These are phyloP conservation scores for Dactylellina haptotyla DNA, from an alignment of 2,329 filamentous ascomycete species.

Conservation along the genomic window DNA sequence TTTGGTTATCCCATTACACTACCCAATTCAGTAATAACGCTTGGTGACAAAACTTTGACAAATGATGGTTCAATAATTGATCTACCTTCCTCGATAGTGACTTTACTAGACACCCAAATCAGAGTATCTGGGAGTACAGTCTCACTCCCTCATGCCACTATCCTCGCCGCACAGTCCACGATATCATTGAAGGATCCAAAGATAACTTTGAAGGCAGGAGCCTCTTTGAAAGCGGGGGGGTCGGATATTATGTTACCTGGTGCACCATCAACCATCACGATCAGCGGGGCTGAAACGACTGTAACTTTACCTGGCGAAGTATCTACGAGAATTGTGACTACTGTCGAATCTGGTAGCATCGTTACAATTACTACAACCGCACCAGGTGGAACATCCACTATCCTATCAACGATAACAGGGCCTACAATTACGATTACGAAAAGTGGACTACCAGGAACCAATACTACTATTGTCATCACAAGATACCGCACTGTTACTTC, in stretches of 20 bases:
- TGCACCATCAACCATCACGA: background rate
- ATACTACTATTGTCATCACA: background rate
- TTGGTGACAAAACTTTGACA: background rate
- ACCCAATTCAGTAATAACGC: background rate
- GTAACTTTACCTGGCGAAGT: no score
- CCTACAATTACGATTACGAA: background rate
- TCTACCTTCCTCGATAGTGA: background rate
- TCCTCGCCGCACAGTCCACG: background rate
- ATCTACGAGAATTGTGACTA: background rate
- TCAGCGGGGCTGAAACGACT: no score
- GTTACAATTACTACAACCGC: background rate
- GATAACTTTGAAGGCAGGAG: background rate
- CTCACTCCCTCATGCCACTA: background rate
- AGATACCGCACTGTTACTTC: conserved; percentile 1
- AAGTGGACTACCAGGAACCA: background rate
- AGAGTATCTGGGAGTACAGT: conserved; percentile 2
- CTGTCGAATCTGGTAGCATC: background rate
- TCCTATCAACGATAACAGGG: background rate
- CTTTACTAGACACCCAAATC: background rate
- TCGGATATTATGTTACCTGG: background rate
- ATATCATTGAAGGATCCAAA: no score
- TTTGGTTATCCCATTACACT: background rate
- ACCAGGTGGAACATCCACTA: background rate
- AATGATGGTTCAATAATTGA: background rate
- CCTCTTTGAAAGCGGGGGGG: background rate